A percentile compares a stretch with the other conserved stretches of the same genome.
phyloP scores from a whole-genome alignment of 495 filamentous ascomycete species.

The Neurospora terricola region DNA sequence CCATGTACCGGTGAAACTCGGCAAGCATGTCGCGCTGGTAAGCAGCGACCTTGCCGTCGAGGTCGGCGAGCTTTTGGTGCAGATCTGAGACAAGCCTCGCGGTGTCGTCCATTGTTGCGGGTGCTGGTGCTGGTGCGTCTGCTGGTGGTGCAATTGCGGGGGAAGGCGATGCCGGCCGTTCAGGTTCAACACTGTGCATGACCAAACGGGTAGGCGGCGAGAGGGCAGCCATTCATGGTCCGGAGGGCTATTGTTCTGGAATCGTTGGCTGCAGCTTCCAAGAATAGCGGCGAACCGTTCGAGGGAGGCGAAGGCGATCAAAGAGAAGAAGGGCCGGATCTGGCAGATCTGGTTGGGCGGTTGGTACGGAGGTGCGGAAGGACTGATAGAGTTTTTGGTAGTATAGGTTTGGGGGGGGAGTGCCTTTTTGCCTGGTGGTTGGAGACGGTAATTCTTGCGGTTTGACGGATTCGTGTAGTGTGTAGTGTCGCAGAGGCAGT shows the following conservation, averaged over 20 bases:
- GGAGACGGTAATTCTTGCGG: neutral
- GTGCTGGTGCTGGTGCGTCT: neutral
- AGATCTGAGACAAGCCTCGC: constrained; percentile 38
- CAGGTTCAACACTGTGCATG: constrained; percentile 12
- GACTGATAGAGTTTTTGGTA: neutral
- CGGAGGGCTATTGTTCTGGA: neutral
- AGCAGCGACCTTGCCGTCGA: constrained; percentile 38
- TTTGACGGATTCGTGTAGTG: neutral
- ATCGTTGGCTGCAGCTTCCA: neutral
- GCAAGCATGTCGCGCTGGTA: constrained; percentile 41
- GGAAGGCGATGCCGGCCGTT: constrained; percentile 2
- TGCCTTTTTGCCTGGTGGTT: neutral
- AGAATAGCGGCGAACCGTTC: neutral
- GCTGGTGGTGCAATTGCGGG: neutral
- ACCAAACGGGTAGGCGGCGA: constrained; percentile 9
- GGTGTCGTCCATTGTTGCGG: constrained; percentile 36
- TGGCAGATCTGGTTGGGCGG: neutral
- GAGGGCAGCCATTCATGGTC: constrained; percentile 12
- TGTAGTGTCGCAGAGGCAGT: neutral
- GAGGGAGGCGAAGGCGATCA: neutral
- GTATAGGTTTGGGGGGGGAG: neutral
- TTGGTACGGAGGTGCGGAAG: neutral
- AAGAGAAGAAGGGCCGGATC: neutral
- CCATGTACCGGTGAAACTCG: constrained; percentile 39
- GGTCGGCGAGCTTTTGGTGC: constrained; percentile 38